Evolutionary conservation across 768 basidiomycete genomes (phyloP), one percentile per base, ranked within the genome.

Genomic region (Russula dissimulans): DNA sequence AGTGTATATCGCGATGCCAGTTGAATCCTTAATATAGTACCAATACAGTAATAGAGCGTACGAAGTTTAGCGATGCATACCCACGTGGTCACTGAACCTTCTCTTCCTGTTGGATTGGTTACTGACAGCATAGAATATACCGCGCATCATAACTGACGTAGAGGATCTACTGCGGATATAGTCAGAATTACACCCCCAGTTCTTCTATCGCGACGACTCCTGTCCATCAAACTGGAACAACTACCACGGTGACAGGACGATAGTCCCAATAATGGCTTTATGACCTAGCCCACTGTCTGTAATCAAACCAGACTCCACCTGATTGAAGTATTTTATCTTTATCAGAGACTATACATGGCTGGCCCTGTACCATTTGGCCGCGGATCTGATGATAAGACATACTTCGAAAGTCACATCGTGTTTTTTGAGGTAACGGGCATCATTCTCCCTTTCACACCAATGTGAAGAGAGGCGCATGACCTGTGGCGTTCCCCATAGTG

Each of bases 361-460:
- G 26, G 51, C 44, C 42, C 10, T n/a, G 29, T 46, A 39, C 32
- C 4, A 22, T 12, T 52, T 31, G 51, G 18, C 45, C 38, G 52
- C 29, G 44, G 52, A 59, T 54, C 58, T 39, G 45, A 42, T 59
- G 57, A 47, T 38, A 45, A 39, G 39, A 52, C 50, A 38, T 38
- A 36, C 57, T 14, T 32, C 32, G 17, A 26, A 46, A 17, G 18
- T 52, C 58, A 59, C 58, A 38, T 47, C 38, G 36, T 59, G 38
- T 47, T 47, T 56, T 38, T 26, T 54, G 58, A 59, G 44, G 58
- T 53, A 47, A 59, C 17, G 51, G 15, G 52, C 14, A 11, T 26
- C 8, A 17, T 34, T 31, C 29, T 36, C 26, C 22, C 18, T 53
- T 59, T 59, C 51, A 51, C 51, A 43, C 36, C 29, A 29, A 15